A percentile compares a stretch with the other conserved stretches of the same genome.
These are phyloP conservation scores for Fusarium sp. DNA, from an alignment of 2,329 filamentous ascomycete species.

Conservation along the genomic window DNA sequence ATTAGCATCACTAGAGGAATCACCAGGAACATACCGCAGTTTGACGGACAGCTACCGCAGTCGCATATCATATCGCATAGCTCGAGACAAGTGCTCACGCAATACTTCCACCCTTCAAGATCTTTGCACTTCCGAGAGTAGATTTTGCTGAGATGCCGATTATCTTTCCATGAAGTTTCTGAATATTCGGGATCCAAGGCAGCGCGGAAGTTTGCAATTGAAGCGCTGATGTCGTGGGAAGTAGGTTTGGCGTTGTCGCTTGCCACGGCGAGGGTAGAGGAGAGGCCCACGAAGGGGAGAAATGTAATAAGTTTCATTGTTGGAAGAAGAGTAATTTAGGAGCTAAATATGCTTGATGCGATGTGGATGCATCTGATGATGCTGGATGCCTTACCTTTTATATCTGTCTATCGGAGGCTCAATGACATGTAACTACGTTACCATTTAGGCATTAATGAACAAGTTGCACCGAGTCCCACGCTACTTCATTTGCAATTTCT, in stretches of 20 bases:
- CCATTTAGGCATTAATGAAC: not conserved
- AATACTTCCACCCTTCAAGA: not conserved
- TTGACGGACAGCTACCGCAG: not conserved
- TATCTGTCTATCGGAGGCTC: not conserved
- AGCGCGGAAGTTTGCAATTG: not conserved
- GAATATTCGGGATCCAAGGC: not conserved
- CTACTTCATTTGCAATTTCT: not conserved
- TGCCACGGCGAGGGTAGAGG: not conserved
- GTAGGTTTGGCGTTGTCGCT: not conserved
- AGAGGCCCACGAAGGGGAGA: not conserved
- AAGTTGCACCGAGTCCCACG: not conserved
- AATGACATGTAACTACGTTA: not conserved
- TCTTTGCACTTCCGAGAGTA: not conserved
- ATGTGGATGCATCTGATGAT: not conserved
- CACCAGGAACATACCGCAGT: not conserved
- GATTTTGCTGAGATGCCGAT: not conserved
- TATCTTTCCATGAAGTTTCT: not conserved
- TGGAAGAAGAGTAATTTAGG: not conserved
- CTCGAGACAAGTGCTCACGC: not conserved
- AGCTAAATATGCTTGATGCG: not conserved
- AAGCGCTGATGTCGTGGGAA: not conserved
- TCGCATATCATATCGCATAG: not conserved
- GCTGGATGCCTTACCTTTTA: not conserved
- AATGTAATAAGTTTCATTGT: not conserved
- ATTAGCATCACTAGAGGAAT: rapidly evolving